Base-by-base conservation (phyloP, 2,329 filamentous ascomycete species). In the Xylariaceae sp. region DNA sequence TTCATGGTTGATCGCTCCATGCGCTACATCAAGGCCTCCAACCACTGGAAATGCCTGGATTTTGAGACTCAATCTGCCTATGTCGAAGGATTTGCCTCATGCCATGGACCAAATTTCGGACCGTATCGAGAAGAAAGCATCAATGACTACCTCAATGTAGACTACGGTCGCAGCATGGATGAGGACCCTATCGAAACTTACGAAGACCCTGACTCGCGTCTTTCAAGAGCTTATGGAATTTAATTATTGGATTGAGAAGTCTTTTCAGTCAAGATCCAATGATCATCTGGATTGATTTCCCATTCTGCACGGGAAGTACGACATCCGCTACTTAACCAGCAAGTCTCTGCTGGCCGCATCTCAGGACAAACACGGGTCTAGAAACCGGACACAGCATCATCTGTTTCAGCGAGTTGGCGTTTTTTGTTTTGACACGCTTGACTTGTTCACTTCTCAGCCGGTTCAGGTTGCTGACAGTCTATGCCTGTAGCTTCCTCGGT, bases 401-500 rank as follows among this genome's bases (percentile, higher is more conserved):
- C n/a, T n/a, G n/a, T n/a, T n/a, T n/a, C n/a, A n/a, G n/a, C n/a
- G 32, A 44, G 50, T 50, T 44, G 40, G 44, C 53, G 48, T 47
- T 54, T 44, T 54, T 45, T 50, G 49, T 50, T 55, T 53, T 49
- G 58, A 50, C 54, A 52, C 56, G 54, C 54, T 52, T 54, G 34
- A 47, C 49, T 48, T 51, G 48, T 57, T 45, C 52, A 51, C 48
- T 53, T 51, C 52, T 40, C 51, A 58, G 51, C 53, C 59, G 50
- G 56, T 54, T 53, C 40, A 47, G 59, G 50, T 57, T 65, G 63
- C 69, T 70, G 58, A 70, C 63, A 56, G 62, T 62, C 62, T 57
- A 59, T 53, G 59, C 56, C 56, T 76, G 64, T 80, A 96, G 91
- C 87, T 97, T 67, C 93, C 93, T 54, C 85, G 91, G 61, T 85